Evolutionary conservation across 495 filamentous ascomycete genomes (phyloP).

Genomic region (Tricharina praecox): DNA sequence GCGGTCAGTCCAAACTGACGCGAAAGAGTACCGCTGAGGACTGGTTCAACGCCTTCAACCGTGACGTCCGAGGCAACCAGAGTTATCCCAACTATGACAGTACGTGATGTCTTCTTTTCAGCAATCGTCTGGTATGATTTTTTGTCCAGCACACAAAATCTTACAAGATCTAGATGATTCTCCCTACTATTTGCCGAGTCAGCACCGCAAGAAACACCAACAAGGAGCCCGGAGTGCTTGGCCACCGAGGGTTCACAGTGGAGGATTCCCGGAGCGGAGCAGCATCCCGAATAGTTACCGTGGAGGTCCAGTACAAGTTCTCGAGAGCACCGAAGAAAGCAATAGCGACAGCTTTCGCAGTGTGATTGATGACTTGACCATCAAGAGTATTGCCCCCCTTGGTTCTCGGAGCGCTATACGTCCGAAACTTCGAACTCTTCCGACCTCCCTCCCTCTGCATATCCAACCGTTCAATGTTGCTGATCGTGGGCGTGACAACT

Average conservation of each 20-base stretch:
- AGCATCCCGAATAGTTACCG: not conserved
- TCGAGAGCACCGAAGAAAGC: conserved; percentile 32
- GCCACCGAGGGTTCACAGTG: not conserved
- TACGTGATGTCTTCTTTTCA: conserved; percentile 9
- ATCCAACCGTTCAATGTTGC: too few relatives aligned
- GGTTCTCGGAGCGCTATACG: too few relatives aligned
- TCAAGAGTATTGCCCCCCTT: conserved; percentile 42
- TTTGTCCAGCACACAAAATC: not conserved
- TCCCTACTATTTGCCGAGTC: conserved; percentile 23
- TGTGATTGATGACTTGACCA: conserved; percentile 55
- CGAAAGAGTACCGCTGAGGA: conserved; percentile 20
- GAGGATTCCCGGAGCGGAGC: conserved; percentile 1
- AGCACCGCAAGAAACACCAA: conserved; percentile 6
- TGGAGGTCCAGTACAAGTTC: not conserved
- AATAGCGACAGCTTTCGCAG: conserved; percentile 44
- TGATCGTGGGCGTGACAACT: conserved; percentile 2
- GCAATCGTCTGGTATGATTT: not conserved
- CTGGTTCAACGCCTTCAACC: conserved; percentile 25
- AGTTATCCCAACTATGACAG: conserved; percentile 25
- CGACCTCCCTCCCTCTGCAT: too few relatives aligned
- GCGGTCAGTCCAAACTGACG: conserved; percentile 6
- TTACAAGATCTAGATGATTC: conserved; percentile 21
- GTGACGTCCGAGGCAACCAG: conserved; percentile 19
- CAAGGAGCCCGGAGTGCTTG: conserved; percentile 1
- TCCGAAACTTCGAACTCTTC: too few relatives aligned